Evolutionary conservation across 2,329 filamentous ascomycete species (phyloP).

Genomic region (Paraphaeosphaeria sporulosa): DNA sequence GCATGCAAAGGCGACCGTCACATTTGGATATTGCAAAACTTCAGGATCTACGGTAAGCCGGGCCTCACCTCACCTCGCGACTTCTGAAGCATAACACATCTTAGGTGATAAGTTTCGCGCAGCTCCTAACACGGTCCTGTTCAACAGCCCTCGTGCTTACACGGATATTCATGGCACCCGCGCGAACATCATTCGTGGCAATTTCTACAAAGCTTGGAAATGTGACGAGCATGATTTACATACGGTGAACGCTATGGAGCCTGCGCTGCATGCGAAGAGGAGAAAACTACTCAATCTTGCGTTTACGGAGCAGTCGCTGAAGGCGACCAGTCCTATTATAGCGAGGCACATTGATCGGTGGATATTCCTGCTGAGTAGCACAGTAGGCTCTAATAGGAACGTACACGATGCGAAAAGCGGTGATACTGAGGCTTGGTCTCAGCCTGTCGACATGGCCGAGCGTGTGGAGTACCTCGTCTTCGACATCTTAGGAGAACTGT

Average conservation of each 20-base stretch:
- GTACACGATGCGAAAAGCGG: not conserved
- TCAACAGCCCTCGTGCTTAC: conserved; percentile 13
- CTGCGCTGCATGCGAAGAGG: conserved; percentile 15
- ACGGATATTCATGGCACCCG: conserved; percentile 14
- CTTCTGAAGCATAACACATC: no score
- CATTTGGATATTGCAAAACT: conserved; percentile 22
- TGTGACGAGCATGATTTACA: conserved; percentile 16
- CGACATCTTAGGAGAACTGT: conserved; percentile 55
- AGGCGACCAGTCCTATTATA: conserved; percentile 17
- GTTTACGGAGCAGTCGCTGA: conserved; percentile 24
- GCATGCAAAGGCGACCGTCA: conserved; percentile 23
- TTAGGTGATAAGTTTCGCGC: conserved; percentile 16
- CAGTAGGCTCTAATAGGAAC: no score
- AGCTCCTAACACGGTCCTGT: conserved; percentile 17
- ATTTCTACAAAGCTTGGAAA: conserved; percentile 17
- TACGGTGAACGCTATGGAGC: conserved; percentile 14
- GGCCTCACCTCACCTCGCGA: no score
- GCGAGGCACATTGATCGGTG: conserved; percentile 24
- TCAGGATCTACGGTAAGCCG: conserved; percentile 21
- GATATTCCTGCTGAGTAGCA: conserved; percentile 15
- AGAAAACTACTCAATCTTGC: conserved; percentile 20
- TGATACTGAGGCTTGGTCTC: conserved; percentile 13
- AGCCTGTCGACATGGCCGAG: conserved; percentile 12
- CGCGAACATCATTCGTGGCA: conserved; percentile 14
- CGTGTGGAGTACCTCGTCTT: conserved; percentile 42